These are phyloP conservation scores for Coemansia sp. DNA, from an alignment of 192 early-diverging fungal species.

Conservation along the genomic window DNA sequence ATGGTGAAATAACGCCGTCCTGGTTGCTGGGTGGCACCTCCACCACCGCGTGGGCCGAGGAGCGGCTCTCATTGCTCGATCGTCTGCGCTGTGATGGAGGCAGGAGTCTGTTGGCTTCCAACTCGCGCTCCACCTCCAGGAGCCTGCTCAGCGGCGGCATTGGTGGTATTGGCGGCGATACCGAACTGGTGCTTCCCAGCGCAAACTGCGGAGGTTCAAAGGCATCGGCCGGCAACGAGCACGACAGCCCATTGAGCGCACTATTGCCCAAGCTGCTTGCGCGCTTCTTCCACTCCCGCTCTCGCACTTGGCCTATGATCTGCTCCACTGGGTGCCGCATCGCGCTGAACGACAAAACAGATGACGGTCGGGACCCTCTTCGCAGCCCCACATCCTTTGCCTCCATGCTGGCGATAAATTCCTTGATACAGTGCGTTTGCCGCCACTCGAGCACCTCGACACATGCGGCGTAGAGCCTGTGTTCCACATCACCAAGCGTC, in stretches of 20 bases:
- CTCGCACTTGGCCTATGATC: constrained; percentile 21
- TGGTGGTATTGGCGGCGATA: constrained; percentile 3
- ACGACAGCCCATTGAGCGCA: neutral
- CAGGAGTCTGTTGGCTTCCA: neutral
- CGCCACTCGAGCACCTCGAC: constrained; percentile 53
- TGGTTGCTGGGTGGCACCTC: neutral
- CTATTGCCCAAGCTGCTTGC: constrained; percentile 20
- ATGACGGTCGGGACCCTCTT: constrained; percentile 18
- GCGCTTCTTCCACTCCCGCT: constrained; percentile 12
- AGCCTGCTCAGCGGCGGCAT: constrained; percentile 42
- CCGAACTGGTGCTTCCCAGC: neutral
- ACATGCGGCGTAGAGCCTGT: constrained; percentile 25
- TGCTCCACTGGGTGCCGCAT: constrained; percentile 14
- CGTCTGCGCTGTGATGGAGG: neutral
- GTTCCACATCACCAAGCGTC: constrained; percentile 15
- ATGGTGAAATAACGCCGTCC: constrained; percentile 11
- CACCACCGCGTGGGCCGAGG: neutral
- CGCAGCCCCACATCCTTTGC: neutral
- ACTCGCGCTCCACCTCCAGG: constrained; percentile 41
- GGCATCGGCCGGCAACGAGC: neutral
- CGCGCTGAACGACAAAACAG: constrained; percentile 14
- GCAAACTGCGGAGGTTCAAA: neutral
- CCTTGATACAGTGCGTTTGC: constrained; percentile 22
- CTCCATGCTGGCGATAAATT: constrained; percentile 18
- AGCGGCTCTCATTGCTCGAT: neutral